These are phyloP conservation scores for Rostrohypoxylon terebratum DNA, from an alignment of 495 filamentous ascomycete genomes.

Conservation along the genomic window DNA sequence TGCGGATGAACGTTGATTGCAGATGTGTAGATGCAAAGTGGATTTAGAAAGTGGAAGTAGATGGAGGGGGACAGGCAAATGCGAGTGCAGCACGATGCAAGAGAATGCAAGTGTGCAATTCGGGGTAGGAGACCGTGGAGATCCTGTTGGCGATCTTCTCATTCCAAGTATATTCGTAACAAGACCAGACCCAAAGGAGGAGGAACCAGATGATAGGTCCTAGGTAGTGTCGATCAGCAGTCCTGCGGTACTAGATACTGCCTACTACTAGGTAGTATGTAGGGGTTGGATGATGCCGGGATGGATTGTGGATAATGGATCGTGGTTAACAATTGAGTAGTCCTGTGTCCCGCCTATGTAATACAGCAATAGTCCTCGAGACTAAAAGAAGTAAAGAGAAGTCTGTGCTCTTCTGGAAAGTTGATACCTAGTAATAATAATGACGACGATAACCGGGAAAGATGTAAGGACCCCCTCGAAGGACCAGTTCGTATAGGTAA, in stretches of 20 bases:
- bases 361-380: too few species aligned
- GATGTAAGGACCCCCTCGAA: background rate
- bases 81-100: constrained; percentile 34
- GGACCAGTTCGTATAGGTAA: constrained; percentile 5
- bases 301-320: constrained; percentile 17
- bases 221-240: constrained; percentile 40
- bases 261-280: too few species aligned
- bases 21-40: constrained; percentile 15
- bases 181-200: constrained; percentile 26
- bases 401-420: constrained; percentile 10
- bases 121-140: constrained; percentile 16
- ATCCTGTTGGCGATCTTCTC: constrained; percentile 37
- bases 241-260: background rate
- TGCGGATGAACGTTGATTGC: constrained; percentile 15
- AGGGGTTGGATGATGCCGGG: constrained; percentile 22
- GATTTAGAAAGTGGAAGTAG: constrained; percentile 23
- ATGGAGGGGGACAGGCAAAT: constrained; percentile 12
- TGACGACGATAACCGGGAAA: constrained; percentile 15
- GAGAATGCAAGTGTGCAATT: constrained; percentile 36
- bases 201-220: constrained; percentile 24
- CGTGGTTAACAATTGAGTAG: constrained; percentile 32
- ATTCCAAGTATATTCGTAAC: constrained; percentile 28
- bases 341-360: background rate
- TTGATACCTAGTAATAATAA: too few species aligned
- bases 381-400: background rate